Evolutionary conservation across 2,329 filamentous ascomycete species (phyloP).

Genomic region (Fusarium gaditjirri): DNA sequence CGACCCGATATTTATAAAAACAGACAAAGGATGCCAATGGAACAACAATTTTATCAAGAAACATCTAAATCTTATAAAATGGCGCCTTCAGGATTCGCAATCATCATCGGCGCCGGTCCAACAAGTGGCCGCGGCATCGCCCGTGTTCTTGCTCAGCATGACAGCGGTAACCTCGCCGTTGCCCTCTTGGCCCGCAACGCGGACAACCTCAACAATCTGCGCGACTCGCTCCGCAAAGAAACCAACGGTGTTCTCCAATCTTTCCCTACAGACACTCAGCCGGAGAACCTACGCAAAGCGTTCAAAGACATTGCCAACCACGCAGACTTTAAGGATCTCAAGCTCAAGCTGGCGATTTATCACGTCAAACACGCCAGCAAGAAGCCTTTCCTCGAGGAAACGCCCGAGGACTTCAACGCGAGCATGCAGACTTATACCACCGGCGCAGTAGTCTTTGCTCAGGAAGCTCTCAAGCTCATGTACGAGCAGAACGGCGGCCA

Average conservation of each 20-base stretch:
- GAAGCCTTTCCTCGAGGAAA: conserved; percentile 66
- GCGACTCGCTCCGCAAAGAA: conserved; percentile 55
- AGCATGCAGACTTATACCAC: conserved; percentile 64
- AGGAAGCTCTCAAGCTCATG: conserved; percentile 62
- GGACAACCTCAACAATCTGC: conserved; percentile 42
- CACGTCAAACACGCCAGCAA: conserved; percentile 65
- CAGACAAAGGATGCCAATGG: rapidly evolving
- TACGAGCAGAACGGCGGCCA: conserved; percentile 62
- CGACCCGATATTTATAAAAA: neutral
- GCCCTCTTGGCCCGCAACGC: conserved; percentile 33
- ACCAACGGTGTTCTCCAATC: conserved; percentile 50
- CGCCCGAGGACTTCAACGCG: conserved; percentile 59
- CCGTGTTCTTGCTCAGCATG: conserved; percentile 47
- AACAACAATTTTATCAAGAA: neutral
- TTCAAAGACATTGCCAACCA: conserved; percentile 57
- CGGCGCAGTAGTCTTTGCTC: conserved; percentile 65
- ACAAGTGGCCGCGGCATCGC: conserved; percentile 65
- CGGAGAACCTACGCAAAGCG: conserved; percentile 8
- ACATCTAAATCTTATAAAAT: conserved; percentile 43
- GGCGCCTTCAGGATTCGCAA: conserved; percentile 60
- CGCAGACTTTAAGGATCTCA: conserved; percentile 58
- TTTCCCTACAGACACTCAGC: conserved; percentile 30
- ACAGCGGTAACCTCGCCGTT: conserved; percentile 32
- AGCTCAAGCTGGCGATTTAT: conserved; percentile 64
- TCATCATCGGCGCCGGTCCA: conserved; percentile 62